Conservation (phyloP, 2,329 filamentous ascomycete species). For the Colletotrichum cordylinicola region DNA sequence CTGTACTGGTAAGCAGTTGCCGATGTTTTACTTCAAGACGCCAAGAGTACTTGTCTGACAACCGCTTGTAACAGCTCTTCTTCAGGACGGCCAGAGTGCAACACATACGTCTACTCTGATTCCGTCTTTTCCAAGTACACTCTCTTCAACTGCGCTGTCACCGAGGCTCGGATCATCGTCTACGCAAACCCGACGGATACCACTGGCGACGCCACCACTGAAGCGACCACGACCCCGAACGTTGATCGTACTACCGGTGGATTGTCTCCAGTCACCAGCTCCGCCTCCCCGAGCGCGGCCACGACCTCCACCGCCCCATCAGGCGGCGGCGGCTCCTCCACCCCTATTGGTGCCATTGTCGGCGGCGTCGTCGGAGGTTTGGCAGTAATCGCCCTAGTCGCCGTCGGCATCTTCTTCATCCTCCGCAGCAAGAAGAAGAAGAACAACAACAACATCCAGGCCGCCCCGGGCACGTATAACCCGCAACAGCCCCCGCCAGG, state of each 20-base stretch:
- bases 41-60: background rate
- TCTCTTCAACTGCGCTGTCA: slow-evolving; percentile 33
- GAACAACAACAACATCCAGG: background rate
- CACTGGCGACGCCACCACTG: background rate
- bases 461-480: background rate
- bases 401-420: slow-evolving; percentile 32
- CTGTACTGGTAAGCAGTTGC: slow-evolving; percentile 34
- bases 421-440: slow-evolving; percentile 30
- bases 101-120: slow-evolving; percentile 32
- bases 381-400: slow-evolving; percentile 30
- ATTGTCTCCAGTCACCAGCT: background rate
- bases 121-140: slow-evolving; percentile 30
- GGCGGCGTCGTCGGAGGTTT: slow-evolving; percentile 45
- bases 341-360: slow-evolving; percentile 40
- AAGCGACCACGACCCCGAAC: background rate
- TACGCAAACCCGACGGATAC: slow-evolving; percentile 24
- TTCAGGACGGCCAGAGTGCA: slow-evolving; percentile 30
- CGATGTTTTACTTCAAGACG: background rate
- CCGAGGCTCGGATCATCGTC: slow-evolving; percentile 25
- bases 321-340: slow-evolving; percentile 32
- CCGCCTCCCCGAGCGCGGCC: background rate
- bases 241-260: background rate
- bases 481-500: background rate
- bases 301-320: slow-evolving; percentile 26
- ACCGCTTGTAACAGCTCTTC: slow-evolving; percentile 22